Evolutionary conservation across 805 yeast genomes (phyloP).

Genomic region (Cyberlindnera americana): DNA sequence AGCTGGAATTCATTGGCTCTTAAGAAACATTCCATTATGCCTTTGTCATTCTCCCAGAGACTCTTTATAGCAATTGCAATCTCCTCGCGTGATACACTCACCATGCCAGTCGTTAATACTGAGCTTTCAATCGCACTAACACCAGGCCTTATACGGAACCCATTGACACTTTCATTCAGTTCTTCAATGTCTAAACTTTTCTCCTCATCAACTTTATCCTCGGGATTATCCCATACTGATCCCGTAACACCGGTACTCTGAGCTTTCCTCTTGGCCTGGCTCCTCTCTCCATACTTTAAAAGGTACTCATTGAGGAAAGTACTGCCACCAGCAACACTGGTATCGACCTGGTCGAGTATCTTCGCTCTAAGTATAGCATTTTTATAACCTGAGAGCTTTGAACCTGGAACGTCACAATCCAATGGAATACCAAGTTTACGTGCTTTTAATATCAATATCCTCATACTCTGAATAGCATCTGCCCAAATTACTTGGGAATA

Average conservation of each 20-base stretch:
- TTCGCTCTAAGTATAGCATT: slow-evolving; percentile 52
- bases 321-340: slow-evolving; percentile 63
- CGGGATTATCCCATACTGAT: slow-evolving; percentile 25
- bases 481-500: slow-evolving; percentile 91
- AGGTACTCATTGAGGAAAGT: slow-evolving; percentile 62
- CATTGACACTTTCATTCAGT: slow-evolving; percentile 20
- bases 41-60: slow-evolving; percentile 70
- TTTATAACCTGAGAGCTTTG: slow-evolving; percentile 44
- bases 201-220: slow-evolving; percentile 7
- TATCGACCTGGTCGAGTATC: slow-evolving; percentile 59
- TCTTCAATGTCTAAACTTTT: slow-evolving; percentile 18
- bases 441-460: slow-evolving; percentile 71
- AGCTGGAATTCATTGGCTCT: slow-evolving; percentile 77
- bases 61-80: slow-evolving; percentile 67
- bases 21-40: slow-evolving; percentile 54
- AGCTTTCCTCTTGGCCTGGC: slow-evolving; percentile 46
- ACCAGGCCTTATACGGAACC: slow-evolving; percentile 22
- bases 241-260: slow-evolving; percentile 54
- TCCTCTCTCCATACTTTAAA: slow-evolving; percentile 53
- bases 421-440: slow-evolving; percentile 58
- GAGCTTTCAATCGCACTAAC: slow-evolving; percentile 21
- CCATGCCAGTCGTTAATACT: slow-evolving; percentile 11
- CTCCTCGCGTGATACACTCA: slow-evolving; percentile 36
- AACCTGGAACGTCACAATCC: slow-evolving; percentile 57
- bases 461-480: slow-evolving; percentile 84